These are phyloP conservation scores for Pseudogymnoascus sp. DNA, from an alignment of 2,329 filamentous ascomycete genomes.

Conservation along the genomic window DNA sequence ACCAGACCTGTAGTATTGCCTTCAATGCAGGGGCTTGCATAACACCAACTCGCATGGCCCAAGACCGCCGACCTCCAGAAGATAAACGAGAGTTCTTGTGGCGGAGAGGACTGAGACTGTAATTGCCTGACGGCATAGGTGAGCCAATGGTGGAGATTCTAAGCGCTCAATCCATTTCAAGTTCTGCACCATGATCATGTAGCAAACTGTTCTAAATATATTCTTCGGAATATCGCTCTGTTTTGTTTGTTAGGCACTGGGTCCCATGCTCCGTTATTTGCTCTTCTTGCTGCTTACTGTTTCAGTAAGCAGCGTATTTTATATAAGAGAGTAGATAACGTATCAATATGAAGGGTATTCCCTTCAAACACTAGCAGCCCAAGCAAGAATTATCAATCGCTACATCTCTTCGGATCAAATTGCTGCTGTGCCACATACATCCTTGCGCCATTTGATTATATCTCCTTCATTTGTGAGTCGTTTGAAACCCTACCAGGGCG, in stretches of 20 bases:
- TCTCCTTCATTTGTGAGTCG: slow-evolving; percentile 15
- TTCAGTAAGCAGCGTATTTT: background rate
- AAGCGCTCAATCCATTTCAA: background rate
- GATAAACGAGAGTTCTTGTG: background rate
- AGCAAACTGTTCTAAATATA: background rate
- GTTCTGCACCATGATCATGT: background rate
- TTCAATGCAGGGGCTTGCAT: background rate
- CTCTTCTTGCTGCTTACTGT: background rate
- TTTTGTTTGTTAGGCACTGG: background rate
- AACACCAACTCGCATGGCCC: background rate
- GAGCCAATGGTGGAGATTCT: background rate
- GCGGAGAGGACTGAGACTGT: background rate
- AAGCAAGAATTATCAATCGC: background rate
- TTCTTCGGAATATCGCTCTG: background rate
- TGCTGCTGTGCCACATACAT: background rate
- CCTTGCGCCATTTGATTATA: background rate
- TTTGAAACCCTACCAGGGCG: background rate
- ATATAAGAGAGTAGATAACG: background rate
- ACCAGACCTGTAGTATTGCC: background rate
- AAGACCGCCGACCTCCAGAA: background rate
- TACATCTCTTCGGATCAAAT: background rate
- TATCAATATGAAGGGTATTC: background rate
- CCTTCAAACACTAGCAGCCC: background rate
- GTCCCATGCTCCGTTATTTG: background rate
- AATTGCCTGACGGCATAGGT: background rate